Percentiles rank a stretch among this genome's conserved stretches.
phyloP scores from a whole-genome alignment of 768 basidiomycete genomes.

The Psilocybe cyanescens region DNA sequence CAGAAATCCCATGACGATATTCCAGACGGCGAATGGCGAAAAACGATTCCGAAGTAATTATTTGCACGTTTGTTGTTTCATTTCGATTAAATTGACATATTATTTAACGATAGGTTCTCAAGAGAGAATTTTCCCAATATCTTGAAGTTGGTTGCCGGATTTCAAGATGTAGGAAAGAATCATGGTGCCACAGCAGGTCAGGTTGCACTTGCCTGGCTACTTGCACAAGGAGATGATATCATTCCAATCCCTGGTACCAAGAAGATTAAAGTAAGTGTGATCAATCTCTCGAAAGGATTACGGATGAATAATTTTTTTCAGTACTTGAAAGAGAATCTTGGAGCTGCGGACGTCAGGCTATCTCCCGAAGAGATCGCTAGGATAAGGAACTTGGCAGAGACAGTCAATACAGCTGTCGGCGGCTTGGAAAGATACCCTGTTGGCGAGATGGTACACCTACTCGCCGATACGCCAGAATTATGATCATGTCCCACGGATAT shows the following conservation, averaged over 20 bases:
- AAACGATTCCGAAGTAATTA: neutral
- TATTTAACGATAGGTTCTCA: slow-evolving; percentile 26
- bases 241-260: slow-evolving; percentile 55
- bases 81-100: neutral
- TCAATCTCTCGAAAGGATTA: neutral
- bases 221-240: slow-evolving; percentile 50
- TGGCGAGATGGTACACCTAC: slow-evolving; percentile 11
- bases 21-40: slow-evolving; percentile 34
- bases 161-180: slow-evolving; percentile 42
- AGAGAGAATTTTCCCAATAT: slow-evolving; percentile 53
- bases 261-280: slow-evolving; percentile 25
- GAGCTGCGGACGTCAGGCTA: slow-evolving; percentile 34
- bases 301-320: neutral
- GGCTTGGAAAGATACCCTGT: slow-evolving; percentile 32
- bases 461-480: slow-evolving; percentile 33
- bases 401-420: slow-evolving; percentile 28
- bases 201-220: slow-evolving; percentile 51
- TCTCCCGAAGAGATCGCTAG: slow-evolving; percentile 35
- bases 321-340: slow-evolving; percentile 28
- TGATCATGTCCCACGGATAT: too few species aligned
- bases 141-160: slow-evolving; percentile 40
- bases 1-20: slow-evolving; percentile 43
- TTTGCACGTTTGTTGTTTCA: neutral
- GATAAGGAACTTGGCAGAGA: slow-evolving; percentile 36
- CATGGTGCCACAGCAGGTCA: slow-evolving; percentile 49